Conservation (phyloP, 495 filamentous ascomycete species). For the Pyrenula massariospora region DNA sequence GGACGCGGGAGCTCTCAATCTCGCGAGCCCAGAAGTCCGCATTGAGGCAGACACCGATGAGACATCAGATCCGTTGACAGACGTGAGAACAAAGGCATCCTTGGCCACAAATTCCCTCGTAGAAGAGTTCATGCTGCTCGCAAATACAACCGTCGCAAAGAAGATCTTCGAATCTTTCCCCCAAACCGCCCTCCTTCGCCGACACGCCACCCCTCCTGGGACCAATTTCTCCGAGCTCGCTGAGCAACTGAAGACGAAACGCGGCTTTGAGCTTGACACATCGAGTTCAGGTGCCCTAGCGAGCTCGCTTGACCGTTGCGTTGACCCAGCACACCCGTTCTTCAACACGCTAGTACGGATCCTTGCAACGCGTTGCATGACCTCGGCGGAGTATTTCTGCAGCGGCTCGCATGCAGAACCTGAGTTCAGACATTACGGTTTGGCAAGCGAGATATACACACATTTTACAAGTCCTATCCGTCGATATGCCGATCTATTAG, state of each 20-base stretch:
- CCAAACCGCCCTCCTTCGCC: conserved; percentile 84
- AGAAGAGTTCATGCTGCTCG: conserved; percentile 98
- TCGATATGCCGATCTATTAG: conserved; percentile 88
- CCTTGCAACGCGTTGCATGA: conserved; percentile 97
- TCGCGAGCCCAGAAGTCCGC: conserved; percentile 90
- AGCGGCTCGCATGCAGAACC: conserved; percentile 82
- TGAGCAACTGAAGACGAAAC: conserved; percentile 78
- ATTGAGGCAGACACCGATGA: conserved; percentile 91
- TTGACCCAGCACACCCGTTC: conserved; percentile 77
- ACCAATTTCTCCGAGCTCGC: conserved; percentile 92
- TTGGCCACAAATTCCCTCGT: conserved; percentile 97
- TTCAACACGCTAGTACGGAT: conserved; percentile 98
- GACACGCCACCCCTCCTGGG: conserved; percentile 83
- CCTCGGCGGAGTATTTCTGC: conserved; percentile 96
- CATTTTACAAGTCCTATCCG: conserved; percentile 97
- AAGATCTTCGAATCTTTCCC: conserved; percentile 86
- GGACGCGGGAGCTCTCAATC: conserved; percentile 87
- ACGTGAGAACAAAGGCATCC: conserved; percentile 86
- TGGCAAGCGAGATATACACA: conserved; percentile 93
- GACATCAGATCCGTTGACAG: conserved; percentile 79
- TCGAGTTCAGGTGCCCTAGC: conserved; percentile 85
- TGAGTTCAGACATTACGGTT: conserved; percentile 92
- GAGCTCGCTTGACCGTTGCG: conserved; percentile 76
- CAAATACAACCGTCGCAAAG: conserved; percentile 84
- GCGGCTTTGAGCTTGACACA: conserved; percentile 61